Evolutionary conservation across 2,329 filamentous ascomycete genomes (phyloP), one percentile per base, ranked within the genome.

Genomic region (Fusarium siculi): DNA sequence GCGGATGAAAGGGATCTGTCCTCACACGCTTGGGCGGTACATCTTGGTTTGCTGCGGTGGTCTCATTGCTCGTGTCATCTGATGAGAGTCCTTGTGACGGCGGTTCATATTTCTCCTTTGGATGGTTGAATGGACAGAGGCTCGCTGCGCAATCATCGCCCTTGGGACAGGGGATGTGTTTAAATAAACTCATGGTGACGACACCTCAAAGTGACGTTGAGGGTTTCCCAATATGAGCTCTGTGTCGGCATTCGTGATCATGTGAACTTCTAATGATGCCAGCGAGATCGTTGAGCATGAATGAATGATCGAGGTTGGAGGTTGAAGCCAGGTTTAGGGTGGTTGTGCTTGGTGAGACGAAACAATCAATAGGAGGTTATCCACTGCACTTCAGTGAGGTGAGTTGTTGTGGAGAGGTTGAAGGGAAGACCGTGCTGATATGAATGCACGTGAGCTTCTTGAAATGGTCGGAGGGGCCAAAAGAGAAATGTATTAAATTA

Each of bases 101-200:
- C 14, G 63, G 59, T 32, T 66, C 44, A 40, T 54, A 54, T 19
- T 77, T 77, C 36, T 86, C 83, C 25, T 75, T 77, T 39, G 79
- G 79, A 72, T 87, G 85, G 34, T 84, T 84, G 73, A 88, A 88
- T 43, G 88, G 82, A 73, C 86, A 88, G 67, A 84, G 81, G 73
- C 86, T 87, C 21, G 86, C 85, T 14, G 82, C 85, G 74, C 86
- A 88, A 5, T 68, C 79, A 52, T 83, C 80, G 56, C 86, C 86
- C 25, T 85, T 85, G 10, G 86, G 86, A 72, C 86, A 88, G 15
- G 85, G 85, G 53, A 88, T 84, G 66, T 83, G 83, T 74, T 87
- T 69, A 88, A 84, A 52, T 78, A 84, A 68, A 66, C 81, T 82
- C 82, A 84, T 84, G 46, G n/a, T 64, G 53, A 54, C 5, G 60